phyloP scores from a whole-genome alignment of 768 basidiomycete species.

The Pluteus cervinus region DNA sequence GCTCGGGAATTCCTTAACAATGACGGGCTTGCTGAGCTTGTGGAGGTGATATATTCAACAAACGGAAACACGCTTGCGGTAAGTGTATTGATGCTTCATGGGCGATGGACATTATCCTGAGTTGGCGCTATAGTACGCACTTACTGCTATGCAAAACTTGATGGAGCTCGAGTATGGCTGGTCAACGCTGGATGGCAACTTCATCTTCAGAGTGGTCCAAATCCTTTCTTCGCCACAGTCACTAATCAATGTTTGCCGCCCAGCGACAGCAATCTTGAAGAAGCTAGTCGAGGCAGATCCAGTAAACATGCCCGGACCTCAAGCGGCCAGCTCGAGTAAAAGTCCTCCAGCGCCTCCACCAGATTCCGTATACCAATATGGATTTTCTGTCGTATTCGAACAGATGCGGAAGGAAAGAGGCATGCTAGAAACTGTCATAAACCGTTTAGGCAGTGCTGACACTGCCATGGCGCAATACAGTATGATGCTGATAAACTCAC shows the following conservation, averaged over 20 bases:
- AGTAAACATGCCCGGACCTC: conserved; percentile 51
- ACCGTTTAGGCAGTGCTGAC: conserved; percentile 71
- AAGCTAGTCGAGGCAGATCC: conserved; percentile 87
- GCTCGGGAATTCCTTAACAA: conserved; percentile 70
- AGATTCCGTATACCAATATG: conserved; percentile 76
- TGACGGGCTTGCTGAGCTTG: conserved; percentile 66
- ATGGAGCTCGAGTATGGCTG: conserved; percentile 87
- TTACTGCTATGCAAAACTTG: conserved; percentile 80
- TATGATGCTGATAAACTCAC: conserved; percentile 86
- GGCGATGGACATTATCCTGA: too few relatives aligned
- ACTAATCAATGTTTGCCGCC: conserved; percentile 85
- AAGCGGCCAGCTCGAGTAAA: conserved; percentile 56
- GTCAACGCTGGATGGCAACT: conserved; percentile 61
- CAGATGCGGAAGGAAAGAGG: conserved; percentile 71
- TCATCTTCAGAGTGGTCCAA: conserved; percentile 74
- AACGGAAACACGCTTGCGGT: conserved; percentile 87
- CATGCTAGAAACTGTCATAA: conserved; percentile 79
- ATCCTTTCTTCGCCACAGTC: conserved; percentile 71
- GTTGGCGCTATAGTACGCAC: conserved; percentile 67
- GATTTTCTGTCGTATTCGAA: conserved; percentile 78
- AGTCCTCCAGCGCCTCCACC: conserved; percentile 45
- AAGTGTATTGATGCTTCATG: conserved; percentile 22
- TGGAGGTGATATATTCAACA: conserved; percentile 56
- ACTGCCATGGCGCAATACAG: conserved; percentile 83
- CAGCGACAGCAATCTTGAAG: conserved; percentile 86